These are phyloP conservation scores for Fusarium mundagurra DNA, from an alignment of 2,329 filamentous ascomycete species.

Conservation along the genomic window DNA sequence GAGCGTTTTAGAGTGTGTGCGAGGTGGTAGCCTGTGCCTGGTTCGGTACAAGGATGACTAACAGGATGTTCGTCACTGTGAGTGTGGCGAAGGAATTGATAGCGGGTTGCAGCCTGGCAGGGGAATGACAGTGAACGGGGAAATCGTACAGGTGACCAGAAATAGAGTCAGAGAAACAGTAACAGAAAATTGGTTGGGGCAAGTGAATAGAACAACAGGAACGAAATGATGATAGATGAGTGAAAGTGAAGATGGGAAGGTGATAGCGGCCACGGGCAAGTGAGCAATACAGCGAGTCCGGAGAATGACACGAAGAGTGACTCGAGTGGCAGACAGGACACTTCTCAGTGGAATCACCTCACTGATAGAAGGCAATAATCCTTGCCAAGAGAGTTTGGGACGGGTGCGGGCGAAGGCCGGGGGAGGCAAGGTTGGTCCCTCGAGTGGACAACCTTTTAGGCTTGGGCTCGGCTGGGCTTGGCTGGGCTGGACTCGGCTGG, in stretches of 20 bases:
- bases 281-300: conserved; percentile 46
- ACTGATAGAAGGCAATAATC: conserved; percentile 34
- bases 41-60: conserved; percentile 39
- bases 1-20: conserved; percentile 47
- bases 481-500: conserved; percentile 34
- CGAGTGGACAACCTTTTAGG: conserved; percentile 32
- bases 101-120: conserved; percentile 38
- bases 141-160: conserved; percentile 13
- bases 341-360: conserved; percentile 38
- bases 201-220: conserved; percentile 29
- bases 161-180: conserved; percentile 21
- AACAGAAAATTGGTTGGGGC: conserved; percentile 4
- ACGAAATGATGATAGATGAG: conserved; percentile 20
- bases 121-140: conserved; percentile 10
- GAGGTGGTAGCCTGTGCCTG: conserved; percentile 42
- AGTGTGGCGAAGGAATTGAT: conserved; percentile 42
- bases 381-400: background rate
- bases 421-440: conserved; percentile 39
- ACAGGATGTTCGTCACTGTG: conserved; percentile 35
- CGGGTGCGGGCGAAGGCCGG: conserved; percentile 25
- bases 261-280: conserved; percentile 14
- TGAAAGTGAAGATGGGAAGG: conserved; percentile 1
- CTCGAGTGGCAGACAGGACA: conserved; percentile 31
- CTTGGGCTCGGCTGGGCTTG: conserved; percentile 34
- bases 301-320: conserved; percentile 40